Percentiles rank a stretch among this genome's conserved stretches.
Conservation (phyloP, 2,329 filamentous ascomycete species). For the Fusarium sp. region DNA sequence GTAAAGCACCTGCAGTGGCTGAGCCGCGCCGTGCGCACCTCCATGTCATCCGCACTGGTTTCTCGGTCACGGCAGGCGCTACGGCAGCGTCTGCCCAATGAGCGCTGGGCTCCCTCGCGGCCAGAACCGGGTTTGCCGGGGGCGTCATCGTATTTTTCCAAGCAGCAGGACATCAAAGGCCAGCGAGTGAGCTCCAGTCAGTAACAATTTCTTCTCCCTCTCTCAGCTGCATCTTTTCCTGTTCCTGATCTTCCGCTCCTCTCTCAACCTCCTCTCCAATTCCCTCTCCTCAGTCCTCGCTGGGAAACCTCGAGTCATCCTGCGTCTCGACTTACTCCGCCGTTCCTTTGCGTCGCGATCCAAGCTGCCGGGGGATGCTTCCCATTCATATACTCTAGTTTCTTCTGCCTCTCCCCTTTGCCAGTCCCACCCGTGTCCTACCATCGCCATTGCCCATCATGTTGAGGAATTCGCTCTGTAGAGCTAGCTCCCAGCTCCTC, state of each 20-base stretch:
- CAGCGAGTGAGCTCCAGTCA: constrained; percentile 40
- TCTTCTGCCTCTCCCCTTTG: constrained; percentile 35
- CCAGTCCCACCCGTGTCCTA: constrained; percentile 31
- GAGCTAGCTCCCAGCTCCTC: constrained; percentile 76
- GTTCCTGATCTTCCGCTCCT: constrained; percentile 31
- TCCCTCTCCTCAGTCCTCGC: constrained; percentile 39
- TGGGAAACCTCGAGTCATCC: constrained; percentile 22
- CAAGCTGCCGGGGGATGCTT: constrained; percentile 54
- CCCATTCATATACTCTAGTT: constrained; percentile 44
- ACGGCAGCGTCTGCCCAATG: constrained; percentile 42
- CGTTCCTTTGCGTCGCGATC: constrained; percentile 59
- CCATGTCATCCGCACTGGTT: constrained; percentile 35
- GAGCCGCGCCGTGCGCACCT: constrained; percentile 32
- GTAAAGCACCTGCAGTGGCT: constrained; percentile 37
- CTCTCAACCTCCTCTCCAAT: constrained; percentile 30
- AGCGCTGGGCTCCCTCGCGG: constrained; percentile 30
- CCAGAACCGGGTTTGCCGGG: constrained; percentile 51
- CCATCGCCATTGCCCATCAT: constrained; percentile 64
- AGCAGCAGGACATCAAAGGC: constrained; percentile 49
- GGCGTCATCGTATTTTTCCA: constrained; percentile 50
- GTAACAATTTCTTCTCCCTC: constrained; percentile 47
- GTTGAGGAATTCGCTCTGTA: constrained; percentile 79
- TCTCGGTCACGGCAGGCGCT: constrained; percentile 37
- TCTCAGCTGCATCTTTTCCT: constrained; percentile 21
- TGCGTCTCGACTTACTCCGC: constrained; percentile 64